Percentiles rank a stretch among this genome's conserved stretches.
phyloP scores from a whole-genome alignment of 495 filamentous ascomycete genomes.

The Aspergillus nidulans region DNA sequence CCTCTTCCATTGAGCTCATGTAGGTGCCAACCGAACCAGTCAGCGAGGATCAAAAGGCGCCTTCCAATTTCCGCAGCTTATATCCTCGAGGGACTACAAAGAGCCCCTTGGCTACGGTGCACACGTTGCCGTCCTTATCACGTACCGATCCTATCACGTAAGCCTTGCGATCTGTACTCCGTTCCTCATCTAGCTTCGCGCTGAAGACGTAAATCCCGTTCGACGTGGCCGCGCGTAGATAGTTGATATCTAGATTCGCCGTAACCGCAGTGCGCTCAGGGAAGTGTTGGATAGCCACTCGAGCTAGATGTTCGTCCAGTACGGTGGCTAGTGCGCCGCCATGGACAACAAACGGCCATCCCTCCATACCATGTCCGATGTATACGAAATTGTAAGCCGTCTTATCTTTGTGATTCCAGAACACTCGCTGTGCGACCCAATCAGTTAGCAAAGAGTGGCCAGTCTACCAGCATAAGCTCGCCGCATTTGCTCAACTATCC shows the following conservation, averaged over 20 bases:
- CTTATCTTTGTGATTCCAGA: constrained; percentile 47
- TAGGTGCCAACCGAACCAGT: not conserved
- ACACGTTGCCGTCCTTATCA: constrained; percentile 46
- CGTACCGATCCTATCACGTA: constrained; percentile 56
- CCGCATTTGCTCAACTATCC: constrained; percentile 13
- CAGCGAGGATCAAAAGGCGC: constrained; percentile 32
- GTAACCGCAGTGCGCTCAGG: constrained; percentile 52
- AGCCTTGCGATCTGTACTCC: constrained; percentile 57
- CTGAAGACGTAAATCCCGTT: constrained; percentile 61
- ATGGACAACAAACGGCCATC: constrained; percentile 76
- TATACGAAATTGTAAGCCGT: constrained; percentile 53
- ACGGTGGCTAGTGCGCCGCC: constrained; percentile 70
- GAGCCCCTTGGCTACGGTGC: constrained; percentile 54
- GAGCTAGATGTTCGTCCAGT: constrained; percentile 58
- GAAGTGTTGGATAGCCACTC: constrained; percentile 36
- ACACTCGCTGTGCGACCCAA: constrained; percentile 35
- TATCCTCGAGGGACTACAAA: constrained; percentile 60
- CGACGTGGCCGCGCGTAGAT: constrained; percentile 53
- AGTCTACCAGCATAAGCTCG: not conserved
- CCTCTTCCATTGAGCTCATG: not conserved
- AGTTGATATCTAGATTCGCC: constrained; percentile 61
- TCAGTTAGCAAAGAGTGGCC: constrained; percentile 22
- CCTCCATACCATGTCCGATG: constrained; percentile 58
- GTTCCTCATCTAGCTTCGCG: constrained; percentile 39
- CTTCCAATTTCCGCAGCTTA: constrained; percentile 39